Base-by-base conservation (phyloP, 495 filamentous ascomycete species). In the Parachaetomium inaequale region DNA sequence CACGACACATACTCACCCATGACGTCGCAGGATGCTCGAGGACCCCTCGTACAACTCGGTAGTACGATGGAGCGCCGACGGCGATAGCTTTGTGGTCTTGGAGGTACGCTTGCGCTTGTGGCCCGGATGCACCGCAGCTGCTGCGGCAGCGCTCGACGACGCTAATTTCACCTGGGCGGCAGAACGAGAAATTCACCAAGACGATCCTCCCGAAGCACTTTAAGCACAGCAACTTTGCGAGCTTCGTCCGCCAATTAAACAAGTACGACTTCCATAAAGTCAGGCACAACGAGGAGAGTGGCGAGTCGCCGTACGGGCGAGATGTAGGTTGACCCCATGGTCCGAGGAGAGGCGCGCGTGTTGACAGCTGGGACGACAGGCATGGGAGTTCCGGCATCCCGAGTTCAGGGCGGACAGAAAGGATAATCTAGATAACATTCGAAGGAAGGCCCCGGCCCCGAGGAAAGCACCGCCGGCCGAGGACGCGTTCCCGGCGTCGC, bases 181-280 rank as follows among this genome's bases (percentile, higher is more conserved):
- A 97, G 94, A 96, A 94, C 74, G 95, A 98, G 70, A 94, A 95
- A 74, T 99, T 99, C 70, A 98, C 94, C 49, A 98, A 96, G 74
- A 88, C 88, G 52, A 97, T 99, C 66, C 82, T 98, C 21, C 95
- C 94, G 0, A 96, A 96, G 72, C 94, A 99, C 72, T 98, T 98
- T 82, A 99, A 98, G 78, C 93, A 98, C 76, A 96, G 91, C 85
- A 99, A 99, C 73, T 98, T 99, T 74, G 94, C 95, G 45, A 96
- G 92, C 78, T 99, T 99, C 67, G 94, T 99, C 46, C 89, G 94
- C 67, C 94, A 99, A 74, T 79, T 99, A 52, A 99, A 99, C 80
- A 99, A 99, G 73, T 99, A 96, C 75, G 94, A 98, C 75, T 99
- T 99, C 66, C 95, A 98, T 79, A 99, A 99, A 81, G 94, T 99